Evolutionary conservation across 139 green algal genomes (phyloP).

Genomic region (Chlorella sp.): DNA sequence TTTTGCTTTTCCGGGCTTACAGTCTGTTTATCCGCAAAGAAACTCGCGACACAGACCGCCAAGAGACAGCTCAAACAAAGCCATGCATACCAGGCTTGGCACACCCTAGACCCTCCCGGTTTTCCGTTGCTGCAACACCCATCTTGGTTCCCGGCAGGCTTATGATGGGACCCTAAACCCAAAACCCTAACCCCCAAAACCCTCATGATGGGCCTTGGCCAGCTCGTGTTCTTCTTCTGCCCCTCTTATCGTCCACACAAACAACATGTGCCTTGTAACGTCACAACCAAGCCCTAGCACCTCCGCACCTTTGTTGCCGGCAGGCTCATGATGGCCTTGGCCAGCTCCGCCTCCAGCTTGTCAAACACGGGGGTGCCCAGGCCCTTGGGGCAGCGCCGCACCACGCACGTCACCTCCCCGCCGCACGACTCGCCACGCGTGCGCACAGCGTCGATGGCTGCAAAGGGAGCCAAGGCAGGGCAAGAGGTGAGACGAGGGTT

Average conservation of each 20-base stretch:
- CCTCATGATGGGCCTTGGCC: too few species aligned
- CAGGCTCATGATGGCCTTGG: constrained; percentile 95
- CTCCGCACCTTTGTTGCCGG: constrained; percentile 91
- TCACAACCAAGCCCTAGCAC: background rate
- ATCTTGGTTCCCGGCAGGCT: constrained; percentile 84
- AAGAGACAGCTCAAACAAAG: background rate
- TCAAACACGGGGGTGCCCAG: constrained; percentile 96
- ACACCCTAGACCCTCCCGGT: too few species aligned
- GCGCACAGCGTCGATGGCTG: constrained; percentile 96
- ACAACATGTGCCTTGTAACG: too few species aligned
- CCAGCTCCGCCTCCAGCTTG: constrained; percentile 99
- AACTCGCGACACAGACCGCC: too few species aligned
- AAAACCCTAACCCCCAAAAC: too few species aligned
- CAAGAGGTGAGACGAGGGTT: background rate
- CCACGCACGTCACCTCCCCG: constrained; percentile 98
- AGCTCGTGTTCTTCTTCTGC: too few species aligned
- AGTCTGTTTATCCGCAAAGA: too few species aligned
- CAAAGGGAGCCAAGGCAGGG: background rate
- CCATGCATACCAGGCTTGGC: too few species aligned
- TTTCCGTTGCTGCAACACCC: too few species aligned
- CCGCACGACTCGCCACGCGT: constrained; percentile 93
- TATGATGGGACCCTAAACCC: too few species aligned
- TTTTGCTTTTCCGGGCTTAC: too few species aligned
- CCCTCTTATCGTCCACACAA: too few species aligned
- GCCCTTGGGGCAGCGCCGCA: constrained; percentile 86